Percentiles rank a stretch among this genome's conserved stretches.
These are phyloP conservation scores for Vigna radiata DNA, from an alignment of 306 rosid genomes.

Conservation along the genomic window DNA sequence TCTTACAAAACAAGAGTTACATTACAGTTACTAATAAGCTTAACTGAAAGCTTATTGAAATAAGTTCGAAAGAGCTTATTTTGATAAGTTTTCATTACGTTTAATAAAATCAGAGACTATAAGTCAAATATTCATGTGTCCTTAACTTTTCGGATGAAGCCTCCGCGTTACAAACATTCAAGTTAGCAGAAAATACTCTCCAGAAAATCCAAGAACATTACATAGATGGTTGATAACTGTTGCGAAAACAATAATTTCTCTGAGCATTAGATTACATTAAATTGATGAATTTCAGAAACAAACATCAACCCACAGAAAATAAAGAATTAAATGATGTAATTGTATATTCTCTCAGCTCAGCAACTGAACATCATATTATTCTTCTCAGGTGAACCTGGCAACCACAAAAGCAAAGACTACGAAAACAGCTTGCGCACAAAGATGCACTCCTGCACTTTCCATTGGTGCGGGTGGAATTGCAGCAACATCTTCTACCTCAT, in stretches of 20 bases:
- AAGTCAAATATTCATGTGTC: not conserved
- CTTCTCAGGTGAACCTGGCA: conserved; percentile 58
- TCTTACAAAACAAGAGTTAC: not conserved
- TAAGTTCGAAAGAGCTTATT: not conserved
- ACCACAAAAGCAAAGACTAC: conserved; percentile 51
- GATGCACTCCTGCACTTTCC: conserved; percentile 57
- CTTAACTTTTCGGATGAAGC: not conserved
- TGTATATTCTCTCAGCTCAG: conserved; percentile 1
- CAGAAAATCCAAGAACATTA: conserved; percentile 29
- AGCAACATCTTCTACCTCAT: conserved; percentile 51
- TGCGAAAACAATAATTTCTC: conserved; percentile 35
- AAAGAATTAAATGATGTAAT: conserved; percentile 36
- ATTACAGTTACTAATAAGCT: not conserved
- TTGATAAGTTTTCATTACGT: not conserved
- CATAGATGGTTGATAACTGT: conserved; percentile 27
- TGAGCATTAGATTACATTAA: not conserved
- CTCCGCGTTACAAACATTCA: conserved; percentile 4
- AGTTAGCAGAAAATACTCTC: not conserved
- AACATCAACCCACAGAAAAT: conserved; percentile 6
- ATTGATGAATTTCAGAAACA: conserved; percentile 13
- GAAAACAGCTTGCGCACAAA: conserved; percentile 48
- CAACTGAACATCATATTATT: conserved; percentile 12
- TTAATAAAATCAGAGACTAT: not conserved
- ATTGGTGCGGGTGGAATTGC: conserved; percentile 78
- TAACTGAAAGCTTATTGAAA: not conserved